A percentile compares a stretch with the other conserved stretches of the same genome.
Conservation (phyloP, 306 rosid species). For the Quercus robur region DNA sequence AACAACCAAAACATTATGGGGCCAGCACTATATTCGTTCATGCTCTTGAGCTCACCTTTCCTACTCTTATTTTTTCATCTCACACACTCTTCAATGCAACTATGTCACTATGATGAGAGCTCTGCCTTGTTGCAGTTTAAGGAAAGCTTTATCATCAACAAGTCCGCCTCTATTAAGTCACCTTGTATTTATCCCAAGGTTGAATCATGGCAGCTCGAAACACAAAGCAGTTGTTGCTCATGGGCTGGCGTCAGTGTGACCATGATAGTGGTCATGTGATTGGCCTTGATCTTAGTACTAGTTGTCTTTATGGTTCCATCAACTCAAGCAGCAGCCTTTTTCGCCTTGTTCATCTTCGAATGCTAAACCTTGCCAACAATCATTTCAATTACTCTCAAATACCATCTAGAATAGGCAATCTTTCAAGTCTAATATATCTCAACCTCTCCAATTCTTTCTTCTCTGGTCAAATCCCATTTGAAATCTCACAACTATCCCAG, state of each 20-base stretch:
- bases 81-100: background rate
- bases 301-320: too few relatives aligned
- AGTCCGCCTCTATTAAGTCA: background rate
- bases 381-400: too few relatives aligned
- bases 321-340: too few relatives aligned
- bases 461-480: too few relatives aligned
- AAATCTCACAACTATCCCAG: too few relatives aligned
- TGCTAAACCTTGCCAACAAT: too few relatives aligned
- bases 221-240: background rate
- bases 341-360: too few relatives aligned
- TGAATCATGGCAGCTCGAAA: background rate
- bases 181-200: background rate
- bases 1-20: too few relatives aligned
- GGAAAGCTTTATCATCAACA: background rate
- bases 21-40: too few relatives aligned
- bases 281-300: constrained; percentile 9
- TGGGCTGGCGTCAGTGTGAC: constrained; percentile 31
- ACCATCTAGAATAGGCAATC: too few relatives aligned
- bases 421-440: too few relatives aligned
- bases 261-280: constrained; percentile 9
- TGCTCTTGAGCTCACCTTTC: background rate
- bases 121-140: background rate
- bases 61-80: background rate
- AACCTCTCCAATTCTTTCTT: too few relatives aligned
- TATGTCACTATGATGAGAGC: background rate